Base-by-base conservation (phyloP, 2,329 filamentous ascomycete genomes). In the Paracorniculantispora psalliotae region DNA sequence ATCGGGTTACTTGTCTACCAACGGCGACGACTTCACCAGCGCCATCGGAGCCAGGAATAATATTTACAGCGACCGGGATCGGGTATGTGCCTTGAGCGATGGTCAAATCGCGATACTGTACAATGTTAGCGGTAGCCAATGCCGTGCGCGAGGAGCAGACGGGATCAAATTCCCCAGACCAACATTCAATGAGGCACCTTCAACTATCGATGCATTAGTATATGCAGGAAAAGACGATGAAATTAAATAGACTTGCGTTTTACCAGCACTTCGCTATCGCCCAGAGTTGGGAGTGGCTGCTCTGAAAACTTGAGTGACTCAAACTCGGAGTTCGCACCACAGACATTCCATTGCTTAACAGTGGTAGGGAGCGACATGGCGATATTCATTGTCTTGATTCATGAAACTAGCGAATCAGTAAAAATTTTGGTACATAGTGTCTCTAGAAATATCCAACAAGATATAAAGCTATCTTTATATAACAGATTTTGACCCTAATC, bases 191-290 rank as follows among this genome's bases (percentile, higher is more conserved):
- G 80, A 80, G 10, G 76, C 80, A 17, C 76, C 79, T 53, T 75
- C 73, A 26, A 83, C 77, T 73, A 21, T 61, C 23, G 4, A 28
- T 4, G 23, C 26, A 21, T 57, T n/a, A 61, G 56, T 44, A 54
- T 35, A n/a, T 4, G n/a, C 3, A 21, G 17, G 7, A n/a, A n/a
- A 9, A 43, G 8, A 54, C 67, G 61, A 63, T 62, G 28, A 12
- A 17, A 23, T 10, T 48, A 49, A 30, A 35, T 26, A 17, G 23
- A 41, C 70, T 33, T 57, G 72, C 72, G 59, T 72, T 87, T 88
- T 65, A 92, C 84, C 33, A 92, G 79, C 7, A 91, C 87, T 26
- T 92, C 85, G 62, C 82, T 82, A 57, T 90, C 87, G 51, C 88
- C 88, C 1, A 88, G 68, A 64, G 83, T 73, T 15, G 87, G 86